These are phyloP conservation scores for Solanum arcanum DNA, from an alignment of 257 asterid genomes.

Conservation along the genomic window DNA sequence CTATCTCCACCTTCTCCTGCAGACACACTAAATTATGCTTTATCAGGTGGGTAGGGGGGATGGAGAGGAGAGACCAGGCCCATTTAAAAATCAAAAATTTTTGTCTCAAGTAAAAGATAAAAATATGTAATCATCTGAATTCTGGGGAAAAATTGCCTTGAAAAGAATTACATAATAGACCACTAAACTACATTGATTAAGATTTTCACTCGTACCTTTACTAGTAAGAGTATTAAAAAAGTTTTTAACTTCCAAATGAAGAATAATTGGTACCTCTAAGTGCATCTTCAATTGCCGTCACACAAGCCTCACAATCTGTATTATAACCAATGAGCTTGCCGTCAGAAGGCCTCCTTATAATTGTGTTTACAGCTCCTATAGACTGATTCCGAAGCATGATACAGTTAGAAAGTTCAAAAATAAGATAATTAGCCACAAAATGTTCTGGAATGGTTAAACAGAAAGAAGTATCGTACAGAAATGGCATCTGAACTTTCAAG, in stretches of 20 bases:
- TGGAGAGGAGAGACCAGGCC: background rate
- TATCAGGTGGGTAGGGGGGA: background rate
- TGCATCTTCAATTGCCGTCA: slow-evolving; percentile 64
- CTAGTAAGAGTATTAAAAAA: background rate
- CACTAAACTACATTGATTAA: background rate
- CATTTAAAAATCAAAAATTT: background rate
- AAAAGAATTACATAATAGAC: background rate
- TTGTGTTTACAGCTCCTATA: slow-evolving; percentile 68
- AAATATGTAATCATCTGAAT: background rate
- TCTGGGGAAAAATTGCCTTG: background rate
- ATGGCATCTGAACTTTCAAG: background rate
- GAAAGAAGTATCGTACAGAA: background rate
- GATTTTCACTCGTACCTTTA: background rate
- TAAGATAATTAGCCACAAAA: background rate
- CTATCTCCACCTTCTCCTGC: background rate
- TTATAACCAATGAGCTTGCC: slow-evolving; percentile 62
- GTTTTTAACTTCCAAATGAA: background rate
- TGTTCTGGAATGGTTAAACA: background rate
- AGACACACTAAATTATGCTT: background rate
- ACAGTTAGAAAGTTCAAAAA: background rate
- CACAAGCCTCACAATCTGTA: slow-evolving; percentile 66
- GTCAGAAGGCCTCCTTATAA: slow-evolving; percentile 40
- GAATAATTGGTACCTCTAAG: slow-evolving; percentile 20
- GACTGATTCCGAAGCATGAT: slow-evolving; percentile 20
- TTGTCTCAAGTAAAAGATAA: background rate